phyloP scores from a whole-genome alignment of 352 stramenopile genomes.

The Globisporangium heterothallicum region DNA sequence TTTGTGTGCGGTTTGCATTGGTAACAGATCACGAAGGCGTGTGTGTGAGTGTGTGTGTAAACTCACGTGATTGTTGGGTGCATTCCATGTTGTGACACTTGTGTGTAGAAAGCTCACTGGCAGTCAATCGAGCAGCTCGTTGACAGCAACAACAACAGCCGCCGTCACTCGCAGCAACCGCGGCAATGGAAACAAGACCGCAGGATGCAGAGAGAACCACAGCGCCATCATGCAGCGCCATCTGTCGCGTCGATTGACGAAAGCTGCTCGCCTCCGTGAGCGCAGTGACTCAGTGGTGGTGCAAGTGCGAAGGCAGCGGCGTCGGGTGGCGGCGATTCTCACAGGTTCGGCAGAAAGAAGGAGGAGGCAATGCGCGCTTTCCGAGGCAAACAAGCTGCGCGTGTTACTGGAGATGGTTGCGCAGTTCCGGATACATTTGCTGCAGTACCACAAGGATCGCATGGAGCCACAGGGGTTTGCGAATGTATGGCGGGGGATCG shows the following conservation, averaged over 20 bases:
- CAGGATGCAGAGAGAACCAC: background rate
- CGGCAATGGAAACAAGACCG: background rate
- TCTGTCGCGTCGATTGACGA: background rate
- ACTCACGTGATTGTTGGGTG: too few species aligned
- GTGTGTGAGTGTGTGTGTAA: too few species aligned
- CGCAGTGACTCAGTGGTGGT: background rate
- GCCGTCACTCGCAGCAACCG: background rate
- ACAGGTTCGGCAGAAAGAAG: background rate
- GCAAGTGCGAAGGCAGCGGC: slow-evolving; percentile 3
- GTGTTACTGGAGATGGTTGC: slow-evolving; percentile 1
- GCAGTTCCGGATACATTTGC: slow-evolving; percentile 8
- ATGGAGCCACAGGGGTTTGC: slow-evolving; percentile 2
- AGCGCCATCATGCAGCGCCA: background rate
- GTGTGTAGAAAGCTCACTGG: too few species aligned
- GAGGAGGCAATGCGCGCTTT: background rate
- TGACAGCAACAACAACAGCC: background rate
- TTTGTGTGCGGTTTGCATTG: background rate
- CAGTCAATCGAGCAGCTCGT: too few species aligned
- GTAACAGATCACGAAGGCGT: background rate
- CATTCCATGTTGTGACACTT: too few species aligned
- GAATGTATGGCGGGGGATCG: background rate
- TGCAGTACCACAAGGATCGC: background rate
- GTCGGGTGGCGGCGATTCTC: background rate
- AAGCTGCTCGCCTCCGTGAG: background rate
- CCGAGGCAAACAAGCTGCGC: background rate